Conservation (phyloP, 306 rosid genomes). For the Chamaecrista fasciculata region DNA sequence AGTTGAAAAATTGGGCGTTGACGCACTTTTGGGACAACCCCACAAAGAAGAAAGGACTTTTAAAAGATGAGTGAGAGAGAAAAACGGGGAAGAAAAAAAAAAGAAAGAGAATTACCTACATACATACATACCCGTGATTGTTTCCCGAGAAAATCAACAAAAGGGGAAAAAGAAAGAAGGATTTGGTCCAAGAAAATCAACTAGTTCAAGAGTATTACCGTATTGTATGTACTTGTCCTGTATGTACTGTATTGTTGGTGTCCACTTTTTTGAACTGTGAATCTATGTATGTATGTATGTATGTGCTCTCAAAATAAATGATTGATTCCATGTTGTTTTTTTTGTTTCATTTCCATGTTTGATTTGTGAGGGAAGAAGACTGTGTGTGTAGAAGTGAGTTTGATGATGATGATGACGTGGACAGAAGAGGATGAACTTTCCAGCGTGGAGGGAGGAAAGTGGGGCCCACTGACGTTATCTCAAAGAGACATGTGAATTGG, state of each 20-base stretch:
- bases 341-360: too few species aligned
- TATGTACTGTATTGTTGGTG: too few species aligned
- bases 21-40: conserved; percentile 2
- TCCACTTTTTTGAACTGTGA: too few species aligned
- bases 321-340: too few species aligned
- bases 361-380: too few species aligned
- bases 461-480: conserved; percentile 67
- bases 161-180: not conserved
- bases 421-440: conserved; percentile 52
- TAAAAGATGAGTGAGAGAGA: not conserved
- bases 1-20: conserved; percentile 4
- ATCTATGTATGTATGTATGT: too few species aligned
- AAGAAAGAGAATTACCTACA: too few species aligned
- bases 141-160: not conserved
- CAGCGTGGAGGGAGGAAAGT: conserved; percentile 60
- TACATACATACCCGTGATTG: conserved; percentile 27
- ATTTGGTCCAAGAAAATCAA: conserved; percentile 4
- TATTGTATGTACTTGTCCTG: not conserved
- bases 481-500: conserved; percentile 31
- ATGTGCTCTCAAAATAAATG: too few species aligned
- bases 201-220: not conserved
- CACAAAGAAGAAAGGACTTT: not conserved
- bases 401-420: conserved; percentile 56
- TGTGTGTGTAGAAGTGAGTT: too few species aligned
- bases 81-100: not conserved